Conservation (phyloP, 345 rosid species). For the Lumnitzera littorea region DNA sequence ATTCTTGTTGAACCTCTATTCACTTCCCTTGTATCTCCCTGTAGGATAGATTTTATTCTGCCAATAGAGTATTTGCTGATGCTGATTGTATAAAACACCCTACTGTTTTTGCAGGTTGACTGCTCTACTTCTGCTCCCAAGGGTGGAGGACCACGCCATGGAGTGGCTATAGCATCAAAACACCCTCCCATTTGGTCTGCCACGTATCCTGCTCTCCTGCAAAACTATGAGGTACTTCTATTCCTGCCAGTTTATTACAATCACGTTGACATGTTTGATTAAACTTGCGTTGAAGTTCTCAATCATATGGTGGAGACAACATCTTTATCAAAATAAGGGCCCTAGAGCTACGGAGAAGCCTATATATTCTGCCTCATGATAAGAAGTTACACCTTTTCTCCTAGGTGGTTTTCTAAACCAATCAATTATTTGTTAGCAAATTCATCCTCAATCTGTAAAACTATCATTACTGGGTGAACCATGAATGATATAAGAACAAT, state of each 20-base stretch:
- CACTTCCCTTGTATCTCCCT: not conserved
- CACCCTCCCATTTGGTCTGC: conserved; percentile 17
- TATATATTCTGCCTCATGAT: too few relatives aligned
- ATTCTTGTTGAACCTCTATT: conserved; percentile 6
- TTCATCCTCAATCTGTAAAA: too few relatives aligned
- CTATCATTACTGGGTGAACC: too few relatives aligned
- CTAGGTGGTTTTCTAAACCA: too few relatives aligned
- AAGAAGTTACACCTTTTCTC: too few relatives aligned
- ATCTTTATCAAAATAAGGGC: too few relatives aligned
- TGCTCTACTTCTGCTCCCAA: conserved; percentile 13
- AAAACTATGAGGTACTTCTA: conserved; percentile 29
- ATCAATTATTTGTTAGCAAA: too few relatives aligned
- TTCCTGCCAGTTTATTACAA: not conserved
- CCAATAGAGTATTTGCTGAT: not conserved
- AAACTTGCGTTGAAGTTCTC: not conserved
- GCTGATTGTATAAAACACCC: too few relatives aligned
- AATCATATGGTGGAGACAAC: not conserved
- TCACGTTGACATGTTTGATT: not conserved
- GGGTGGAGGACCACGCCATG: conserved; percentile 9
- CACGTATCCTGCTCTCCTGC: conserved; percentile 19
- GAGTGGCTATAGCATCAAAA: conserved; percentile 11
- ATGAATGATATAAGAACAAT: too few relatives aligned
- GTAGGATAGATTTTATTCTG: not conserved
- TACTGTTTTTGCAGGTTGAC: conserved; percentile 19
- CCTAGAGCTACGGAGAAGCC: too few relatives aligned